Conservation (phyloP, 2,329 filamentous ascomycete species). For the Neonectria ditissima region DNA sequence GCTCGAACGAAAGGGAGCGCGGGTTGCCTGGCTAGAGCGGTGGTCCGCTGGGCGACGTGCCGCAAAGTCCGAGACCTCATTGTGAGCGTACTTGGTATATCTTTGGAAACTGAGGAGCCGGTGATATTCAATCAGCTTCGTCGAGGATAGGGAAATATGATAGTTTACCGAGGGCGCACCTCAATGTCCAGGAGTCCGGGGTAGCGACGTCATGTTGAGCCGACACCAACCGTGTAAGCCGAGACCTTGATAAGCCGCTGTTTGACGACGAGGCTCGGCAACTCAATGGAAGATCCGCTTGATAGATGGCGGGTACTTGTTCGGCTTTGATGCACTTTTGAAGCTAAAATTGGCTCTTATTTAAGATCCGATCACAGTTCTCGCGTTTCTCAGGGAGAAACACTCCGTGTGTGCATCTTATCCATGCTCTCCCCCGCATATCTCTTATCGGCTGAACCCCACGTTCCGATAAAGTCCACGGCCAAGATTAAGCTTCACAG, state of each 20-base stretch:
- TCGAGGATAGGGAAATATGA: conserved; percentile 18
- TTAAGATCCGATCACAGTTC: not conserved
- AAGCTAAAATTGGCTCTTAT: conserved; percentile 4
- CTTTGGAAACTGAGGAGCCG: conserved; percentile 16
- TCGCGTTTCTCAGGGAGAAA: not conserved
- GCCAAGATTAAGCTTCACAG: not conserved
- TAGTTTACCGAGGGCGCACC: conserved; percentile 41
- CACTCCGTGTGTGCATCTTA: not conserved
- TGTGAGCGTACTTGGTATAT: conserved; percentile 16
- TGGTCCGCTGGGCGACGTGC: conserved; percentile 45
- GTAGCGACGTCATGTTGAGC: conserved; percentile 49
- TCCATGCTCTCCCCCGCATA: conserved; percentile 35
- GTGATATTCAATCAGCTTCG: conserved; percentile 25
- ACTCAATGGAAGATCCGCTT: conserved; percentile 17
- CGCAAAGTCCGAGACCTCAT: conserved; percentile 53
- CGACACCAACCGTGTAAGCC: conserved; percentile 48
- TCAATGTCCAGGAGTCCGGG: conserved; percentile 31
- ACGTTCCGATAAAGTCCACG: conserved; percentile 37
- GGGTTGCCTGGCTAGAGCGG: conserved; percentile 39
- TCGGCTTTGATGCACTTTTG: not conserved
- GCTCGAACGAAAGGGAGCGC: conserved; percentile 47
- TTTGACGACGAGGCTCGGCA: conserved; percentile 41
- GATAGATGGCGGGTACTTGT: not conserved
- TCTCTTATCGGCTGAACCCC: conserved; percentile 33
- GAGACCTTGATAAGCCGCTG: conserved; percentile 44